Evolutionary conservation across 2,329 filamentous ascomycete species (phyloP).

Genomic region (Sporothrix luriei): DNA sequence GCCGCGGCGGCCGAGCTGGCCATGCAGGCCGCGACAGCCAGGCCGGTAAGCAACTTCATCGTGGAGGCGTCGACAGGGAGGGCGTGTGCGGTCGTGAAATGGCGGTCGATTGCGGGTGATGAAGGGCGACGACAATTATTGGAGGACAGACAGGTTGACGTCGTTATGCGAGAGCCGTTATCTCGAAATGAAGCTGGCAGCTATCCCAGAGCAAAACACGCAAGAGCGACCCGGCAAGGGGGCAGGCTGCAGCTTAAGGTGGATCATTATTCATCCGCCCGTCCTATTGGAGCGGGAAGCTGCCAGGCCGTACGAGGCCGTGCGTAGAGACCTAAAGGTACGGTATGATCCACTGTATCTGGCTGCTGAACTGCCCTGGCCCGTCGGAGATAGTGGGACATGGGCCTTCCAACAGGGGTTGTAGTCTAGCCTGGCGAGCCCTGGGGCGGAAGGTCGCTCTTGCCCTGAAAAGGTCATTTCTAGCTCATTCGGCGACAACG

Average conservation of each 20-base stretch:
- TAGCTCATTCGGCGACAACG: conserved; percentile 15
- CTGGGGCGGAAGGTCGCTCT: background rate
- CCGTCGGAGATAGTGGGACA: background rate
- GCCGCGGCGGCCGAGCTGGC: conserved; percentile 43
- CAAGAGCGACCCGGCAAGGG: conserved; percentile 18
- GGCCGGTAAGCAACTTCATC: conserved; percentile 42
- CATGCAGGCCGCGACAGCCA: conserved; percentile 41
- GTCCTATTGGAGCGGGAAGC: background rate
- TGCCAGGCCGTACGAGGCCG: background rate
- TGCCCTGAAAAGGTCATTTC: conserved; percentile 10
- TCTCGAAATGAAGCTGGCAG: conserved; percentile 24
- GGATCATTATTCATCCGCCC: conserved; percentile 29
- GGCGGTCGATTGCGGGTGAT: background rate
- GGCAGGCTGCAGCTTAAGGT: conserved; percentile 24
- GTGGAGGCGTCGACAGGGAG: conserved; percentile 10
- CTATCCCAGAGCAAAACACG: conserved; percentile 27
- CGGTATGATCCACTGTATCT: conserved; percentile 14
- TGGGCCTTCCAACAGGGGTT: background rate
- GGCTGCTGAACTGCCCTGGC: background rate
- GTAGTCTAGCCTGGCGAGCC: conserved; percentile 4
- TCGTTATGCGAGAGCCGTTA: conserved; percentile 1
- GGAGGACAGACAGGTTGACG: conserved; percentile 5
- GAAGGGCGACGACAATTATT: conserved; percentile 20
- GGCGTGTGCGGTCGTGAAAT: background rate
- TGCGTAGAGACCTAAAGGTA: background rate